A percentile compares a stretch with the other conserved stretches of the same genome.
These are phyloP conservation scores for Auricularia sp. DNA, from an alignment of 768 basidiomycete species.

Conservation along the genomic window DNA sequence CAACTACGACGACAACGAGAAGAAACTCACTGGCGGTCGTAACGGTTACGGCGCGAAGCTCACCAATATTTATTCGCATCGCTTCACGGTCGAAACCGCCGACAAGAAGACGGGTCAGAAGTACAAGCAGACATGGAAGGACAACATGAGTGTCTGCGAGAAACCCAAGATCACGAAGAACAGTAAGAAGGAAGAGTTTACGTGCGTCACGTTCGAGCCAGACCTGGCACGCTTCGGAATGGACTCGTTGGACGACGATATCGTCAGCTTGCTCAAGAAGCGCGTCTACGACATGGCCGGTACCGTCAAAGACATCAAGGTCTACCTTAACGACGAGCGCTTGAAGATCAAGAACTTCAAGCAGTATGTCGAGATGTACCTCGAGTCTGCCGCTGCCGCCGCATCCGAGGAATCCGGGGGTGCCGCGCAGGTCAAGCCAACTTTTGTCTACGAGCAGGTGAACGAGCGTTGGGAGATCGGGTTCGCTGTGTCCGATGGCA, in stretches of 20 bases:
- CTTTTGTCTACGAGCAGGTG: conserved; percentile 72
- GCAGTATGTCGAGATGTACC: conserved; percentile 91
- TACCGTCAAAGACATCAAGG: conserved; percentile 87
- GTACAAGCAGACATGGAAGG: conserved; percentile 89
- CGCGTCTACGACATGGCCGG: conserved; percentile 97
- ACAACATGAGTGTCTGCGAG: conserved; percentile 86
- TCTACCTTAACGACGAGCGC: conserved; percentile 84
- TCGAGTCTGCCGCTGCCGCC: conserved; percentile 64
- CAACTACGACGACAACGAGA: conserved; percentile 98
- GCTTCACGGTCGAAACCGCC: conserved; percentile 94
- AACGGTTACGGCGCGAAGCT: conserved; percentile 98
- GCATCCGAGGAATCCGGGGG: conserved; percentile 64
- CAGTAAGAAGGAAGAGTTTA: conserved; percentile 79
- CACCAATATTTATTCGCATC: conserved; percentile 94
- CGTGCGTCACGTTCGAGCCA: conserved; percentile 85
- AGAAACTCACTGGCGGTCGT: conserved; percentile 95
- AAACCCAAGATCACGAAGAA: conserved; percentile 92
- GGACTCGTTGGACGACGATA: conserved; percentile 84
- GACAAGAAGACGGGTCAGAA: conserved; percentile 79
- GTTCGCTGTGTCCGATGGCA: conserved; percentile 87
- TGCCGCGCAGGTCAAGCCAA: conserved; percentile 67
- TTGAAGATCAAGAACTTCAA: conserved; percentile 93
- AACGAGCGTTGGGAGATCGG: conserved; percentile 88
- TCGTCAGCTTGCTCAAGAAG: conserved; percentile 76
- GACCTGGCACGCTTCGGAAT: conserved; percentile 90